phyloP scores from a whole-genome alignment of 2,329 filamentous ascomycete species.

The Colletotrichum nymphaeae region DNA sequence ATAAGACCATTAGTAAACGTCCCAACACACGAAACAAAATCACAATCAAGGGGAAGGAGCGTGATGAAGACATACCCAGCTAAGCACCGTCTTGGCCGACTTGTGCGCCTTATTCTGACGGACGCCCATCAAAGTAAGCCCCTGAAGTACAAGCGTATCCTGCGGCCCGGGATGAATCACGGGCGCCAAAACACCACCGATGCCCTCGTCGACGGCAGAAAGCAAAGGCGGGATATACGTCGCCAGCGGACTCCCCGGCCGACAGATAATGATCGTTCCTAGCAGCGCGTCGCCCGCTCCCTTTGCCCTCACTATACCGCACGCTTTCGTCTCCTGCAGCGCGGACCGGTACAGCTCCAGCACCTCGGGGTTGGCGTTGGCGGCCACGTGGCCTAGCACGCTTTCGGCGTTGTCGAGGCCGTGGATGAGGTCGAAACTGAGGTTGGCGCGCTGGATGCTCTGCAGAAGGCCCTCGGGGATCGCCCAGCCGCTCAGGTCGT shows the following conservation, averaged over 20 bases:
- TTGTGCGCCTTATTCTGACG: slow-evolving; percentile 85
- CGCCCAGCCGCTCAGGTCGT: slow-evolving; percentile 77
- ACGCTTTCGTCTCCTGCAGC: slow-evolving; percentile 76
- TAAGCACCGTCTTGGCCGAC: slow-evolving; percentile 77
- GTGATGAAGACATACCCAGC: slow-evolving; percentile 73
- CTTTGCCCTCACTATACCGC: slow-evolving; percentile 87
- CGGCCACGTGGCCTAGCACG: slow-evolving; percentile 80
- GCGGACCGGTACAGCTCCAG: slow-evolving; percentile 84
- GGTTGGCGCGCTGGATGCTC: slow-evolving; percentile 77
- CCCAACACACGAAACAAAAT: neutral
- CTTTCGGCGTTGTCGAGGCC: slow-evolving; percentile 80
- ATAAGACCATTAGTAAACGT: slow-evolving; percentile 33
- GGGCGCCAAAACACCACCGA: slow-evolving; percentile 84
- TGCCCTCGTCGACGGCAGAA: slow-evolving; percentile 64
- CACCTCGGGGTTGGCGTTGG: slow-evolving; percentile 80
- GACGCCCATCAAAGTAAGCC: slow-evolving; percentile 82
- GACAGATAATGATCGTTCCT: slow-evolving; percentile 84
- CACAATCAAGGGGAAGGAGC: no score
- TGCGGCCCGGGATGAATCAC: slow-evolving; percentile 78
- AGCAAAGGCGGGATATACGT: slow-evolving; percentile 77
- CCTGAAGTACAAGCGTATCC: slow-evolving; percentile 77
- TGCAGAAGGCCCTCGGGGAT: slow-evolving; percentile 82
- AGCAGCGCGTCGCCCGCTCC: slow-evolving; percentile 74
- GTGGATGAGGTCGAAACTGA: slow-evolving; percentile 86
- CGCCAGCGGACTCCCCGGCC: slow-evolving; percentile 74